These are phyloP conservation scores for Beauveria varroae DNA, from an alignment of 2,329 filamentous ascomycete genomes.

Conservation along the genomic window DNA sequence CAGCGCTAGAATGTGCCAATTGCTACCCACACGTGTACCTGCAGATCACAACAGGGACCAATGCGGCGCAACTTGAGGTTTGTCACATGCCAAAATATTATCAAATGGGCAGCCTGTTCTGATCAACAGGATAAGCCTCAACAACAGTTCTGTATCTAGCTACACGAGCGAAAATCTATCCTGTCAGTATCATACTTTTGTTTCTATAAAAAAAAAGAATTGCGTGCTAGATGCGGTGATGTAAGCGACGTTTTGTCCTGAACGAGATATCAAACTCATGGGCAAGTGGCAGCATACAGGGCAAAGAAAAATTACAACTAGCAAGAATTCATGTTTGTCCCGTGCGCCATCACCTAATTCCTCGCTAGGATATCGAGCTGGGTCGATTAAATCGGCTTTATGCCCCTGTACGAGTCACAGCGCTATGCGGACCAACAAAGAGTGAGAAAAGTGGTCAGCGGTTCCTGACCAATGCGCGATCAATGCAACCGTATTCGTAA, in stretches of 20 bases:
- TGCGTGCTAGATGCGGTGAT: too few relatives aligned
- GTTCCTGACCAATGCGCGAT: too few relatives aligned
- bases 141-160: background rate
- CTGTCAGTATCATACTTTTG: background rate
- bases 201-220: background rate
- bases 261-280: too few relatives aligned
- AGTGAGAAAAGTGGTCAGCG: background rate
- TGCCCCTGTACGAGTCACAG: background rate
- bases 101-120: background rate
- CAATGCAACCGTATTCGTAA: too few relatives aligned
- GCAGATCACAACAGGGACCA: background rate
- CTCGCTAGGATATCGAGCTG: background rate
- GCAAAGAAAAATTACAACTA: too few relatives aligned
- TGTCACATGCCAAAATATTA: background rate
- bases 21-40: slow-evolving; percentile 1
- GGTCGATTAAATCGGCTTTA: background rate
- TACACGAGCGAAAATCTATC: too few relatives aligned
- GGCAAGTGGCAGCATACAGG: too few relatives aligned
- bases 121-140: background rate
- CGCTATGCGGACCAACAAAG: background rate
- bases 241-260: too few relatives aligned
- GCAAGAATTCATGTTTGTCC: too few relatives aligned
- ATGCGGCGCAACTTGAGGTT: background rate
- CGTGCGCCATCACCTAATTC: background rate
- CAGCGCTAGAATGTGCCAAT: background rate